These are phyloP conservation scores for Xerocomellus intermedius DNA, from an alignment of 768 basidiomycete genomes.

Conservation along the genomic window DNA sequence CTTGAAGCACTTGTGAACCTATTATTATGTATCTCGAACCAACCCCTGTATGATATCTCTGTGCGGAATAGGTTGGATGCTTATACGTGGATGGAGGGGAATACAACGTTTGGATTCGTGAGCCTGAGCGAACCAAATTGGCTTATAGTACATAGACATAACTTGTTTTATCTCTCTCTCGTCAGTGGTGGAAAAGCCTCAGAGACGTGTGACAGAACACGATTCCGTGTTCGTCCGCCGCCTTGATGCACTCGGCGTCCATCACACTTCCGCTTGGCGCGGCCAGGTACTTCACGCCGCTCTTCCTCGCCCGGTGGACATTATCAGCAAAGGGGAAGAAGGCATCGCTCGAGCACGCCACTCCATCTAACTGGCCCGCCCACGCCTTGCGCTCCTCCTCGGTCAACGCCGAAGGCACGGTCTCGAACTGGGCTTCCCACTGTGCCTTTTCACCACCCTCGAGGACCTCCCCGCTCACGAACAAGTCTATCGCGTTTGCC, in stretches of 20 bases:
- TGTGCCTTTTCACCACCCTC: slow-evolving; percentile 87
- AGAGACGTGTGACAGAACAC: slow-evolving; percentile 89
- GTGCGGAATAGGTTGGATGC: background rate
- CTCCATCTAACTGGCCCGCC: slow-evolving; percentile 71
- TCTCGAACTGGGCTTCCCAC: slow-evolving; percentile 89
- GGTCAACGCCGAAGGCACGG: slow-evolving; percentile 60
- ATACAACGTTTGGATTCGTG: background rate
- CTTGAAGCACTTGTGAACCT: slow-evolving; percentile 30
- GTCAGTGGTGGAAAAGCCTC: slow-evolving; percentile 86
- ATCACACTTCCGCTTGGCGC: slow-evolving; percentile 94
- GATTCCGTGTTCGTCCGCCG: slow-evolving; percentile 89
- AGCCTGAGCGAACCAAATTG: background rate
- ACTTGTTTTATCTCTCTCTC: slow-evolving; percentile 3
- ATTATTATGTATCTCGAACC: background rate
- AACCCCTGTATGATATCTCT: background rate
- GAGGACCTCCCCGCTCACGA: slow-evolving; percentile 84
- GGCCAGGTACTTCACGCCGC: slow-evolving; percentile 89
- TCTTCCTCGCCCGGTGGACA: slow-evolving; percentile 88
- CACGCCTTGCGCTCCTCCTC: slow-evolving; percentile 74
- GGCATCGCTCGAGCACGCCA: slow-evolving; percentile 93
- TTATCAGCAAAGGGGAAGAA: slow-evolving; percentile 99
- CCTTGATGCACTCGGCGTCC: slow-evolving; percentile 95
- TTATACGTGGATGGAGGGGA: background rate
- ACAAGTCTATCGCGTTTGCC: slow-evolving; percentile 97
- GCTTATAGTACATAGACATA: slow-evolving; percentile 2